These are phyloP conservation scores for Strobilomyces dryophilus DNA, from an alignment of 768 basidiomycete species.

Conservation along the genomic window DNA sequence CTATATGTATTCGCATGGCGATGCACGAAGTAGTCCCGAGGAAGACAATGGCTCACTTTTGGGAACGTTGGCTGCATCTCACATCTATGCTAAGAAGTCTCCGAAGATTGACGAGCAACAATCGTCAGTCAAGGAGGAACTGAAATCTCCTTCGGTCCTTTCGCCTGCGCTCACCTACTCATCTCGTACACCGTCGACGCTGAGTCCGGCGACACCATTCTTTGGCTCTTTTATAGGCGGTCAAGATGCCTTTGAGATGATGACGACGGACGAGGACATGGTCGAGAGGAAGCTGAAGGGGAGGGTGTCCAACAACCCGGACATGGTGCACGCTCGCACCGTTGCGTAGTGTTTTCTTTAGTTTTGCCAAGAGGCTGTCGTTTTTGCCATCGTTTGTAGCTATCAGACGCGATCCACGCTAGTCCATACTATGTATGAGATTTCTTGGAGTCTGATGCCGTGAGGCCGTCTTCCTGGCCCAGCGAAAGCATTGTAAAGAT, in stretches of 20 bases:
- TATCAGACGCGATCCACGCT: not conserved
- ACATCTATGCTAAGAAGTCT: conserved; percentile 9
- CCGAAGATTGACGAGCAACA: conserved; percentile 14
- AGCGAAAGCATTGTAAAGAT: no score
- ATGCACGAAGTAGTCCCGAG: conserved; percentile 1
- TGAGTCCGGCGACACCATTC: conserved; percentile 71
- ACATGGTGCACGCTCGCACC: not conserved
- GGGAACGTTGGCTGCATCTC: conserved; percentile 9
- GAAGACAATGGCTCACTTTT: conserved; percentile 6
- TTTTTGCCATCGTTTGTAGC: conserved; percentile 8
- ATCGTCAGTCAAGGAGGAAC: conserved; percentile 25
- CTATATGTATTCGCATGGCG: conserved; percentile 25
- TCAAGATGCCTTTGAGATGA: conserved; percentile 30
- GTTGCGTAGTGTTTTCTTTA: not conserved
- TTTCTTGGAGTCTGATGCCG: not conserved
- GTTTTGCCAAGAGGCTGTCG: conserved; percentile 11
- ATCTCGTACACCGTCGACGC: conserved; percentile 57
- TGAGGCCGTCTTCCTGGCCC: no score
- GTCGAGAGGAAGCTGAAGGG: conserved; percentile 24
- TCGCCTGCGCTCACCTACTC: conserved; percentile 69
- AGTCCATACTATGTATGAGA: conserved; percentile 3
- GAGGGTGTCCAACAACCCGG: conserved; percentile 16
- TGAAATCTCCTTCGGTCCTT: conserved; percentile 50
- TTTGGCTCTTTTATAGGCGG: conserved; percentile 50
- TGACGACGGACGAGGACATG: conserved; percentile 21